phyloP scores from a whole-genome alignment of 2,329 filamentous ascomycete species.

The Nemania abortiva region DNA sequence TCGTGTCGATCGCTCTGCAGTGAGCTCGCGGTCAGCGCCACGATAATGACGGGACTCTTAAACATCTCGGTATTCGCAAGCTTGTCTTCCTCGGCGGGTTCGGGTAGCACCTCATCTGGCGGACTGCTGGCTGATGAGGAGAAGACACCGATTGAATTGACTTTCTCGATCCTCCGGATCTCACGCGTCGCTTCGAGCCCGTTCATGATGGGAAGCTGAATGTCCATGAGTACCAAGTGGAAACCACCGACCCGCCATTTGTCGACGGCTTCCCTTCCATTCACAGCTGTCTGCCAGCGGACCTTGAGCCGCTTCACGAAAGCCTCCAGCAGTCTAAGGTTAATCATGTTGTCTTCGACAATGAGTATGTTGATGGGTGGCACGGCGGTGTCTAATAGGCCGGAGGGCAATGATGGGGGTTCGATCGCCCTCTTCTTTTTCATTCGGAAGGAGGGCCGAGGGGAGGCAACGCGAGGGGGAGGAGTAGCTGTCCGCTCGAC shows the following conservation, averaged over 20 bases:
- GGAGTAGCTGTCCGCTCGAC: constrained; percentile 70
- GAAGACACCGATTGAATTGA: constrained; percentile 95
- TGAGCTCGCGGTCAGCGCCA: constrained; percentile 93
- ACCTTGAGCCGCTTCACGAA: constrained; percentile 97
- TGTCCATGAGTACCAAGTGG: constrained; percentile 98
- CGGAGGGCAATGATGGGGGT: constrained; percentile 66
- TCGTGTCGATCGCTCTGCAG: constrained; percentile 96
- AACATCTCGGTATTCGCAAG: constrained; percentile 78
- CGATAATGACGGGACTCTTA: constrained; percentile 97
- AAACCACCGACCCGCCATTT: constrained; percentile 96
- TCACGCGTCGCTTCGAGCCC: constrained; percentile 95
- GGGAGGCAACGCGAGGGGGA: constrained; percentile 60
- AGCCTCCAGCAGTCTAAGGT: constrained; percentile 89
- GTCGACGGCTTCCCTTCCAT: constrained; percentile 89
- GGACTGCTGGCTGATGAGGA: constrained; percentile 72
- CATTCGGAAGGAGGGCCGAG: constrained; percentile 59
- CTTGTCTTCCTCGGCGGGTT: constrained; percentile 74
- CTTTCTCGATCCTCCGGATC: constrained; percentile 87
- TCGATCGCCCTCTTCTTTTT: constrained; percentile 66
- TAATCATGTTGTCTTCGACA: constrained; percentile 99
- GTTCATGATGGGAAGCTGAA: constrained; percentile 96
- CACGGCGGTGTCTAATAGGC: constrained; percentile 82
- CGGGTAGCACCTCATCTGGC: constrained; percentile 59
- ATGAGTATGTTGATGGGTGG: constrained; percentile 98
- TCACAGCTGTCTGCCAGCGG: constrained; percentile 96